Conservation (phyloP, 164 flowering plant genomes). For the Cinnamomum chago region DNA sequence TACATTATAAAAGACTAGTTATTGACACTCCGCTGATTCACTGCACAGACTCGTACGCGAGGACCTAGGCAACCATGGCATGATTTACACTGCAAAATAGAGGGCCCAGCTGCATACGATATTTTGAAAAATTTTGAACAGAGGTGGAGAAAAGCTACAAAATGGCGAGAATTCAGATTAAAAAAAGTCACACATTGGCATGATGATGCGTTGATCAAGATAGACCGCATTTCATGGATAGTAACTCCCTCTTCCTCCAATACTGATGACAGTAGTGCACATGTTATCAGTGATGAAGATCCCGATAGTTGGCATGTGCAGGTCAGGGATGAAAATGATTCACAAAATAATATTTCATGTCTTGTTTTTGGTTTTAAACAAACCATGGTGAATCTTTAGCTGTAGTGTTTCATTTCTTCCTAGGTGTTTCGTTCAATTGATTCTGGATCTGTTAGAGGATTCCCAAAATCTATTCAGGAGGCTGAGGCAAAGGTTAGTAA, state of each 20-base stretch:
- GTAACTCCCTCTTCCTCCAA: slow-evolving; percentile 34
- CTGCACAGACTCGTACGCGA: slow-evolving; percentile 28
- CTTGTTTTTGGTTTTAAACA: neutral
- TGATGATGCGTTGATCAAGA: slow-evolving; percentile 66
- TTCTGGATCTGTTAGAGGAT: slow-evolving; percentile 76
- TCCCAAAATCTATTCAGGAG: slow-evolving; percentile 54
- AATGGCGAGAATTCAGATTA: slow-evolving; percentile 52
- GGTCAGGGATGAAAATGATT: slow-evolving; percentile 23
- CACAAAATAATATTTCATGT: neutral
- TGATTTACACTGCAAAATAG: slow-evolving; percentile 74
- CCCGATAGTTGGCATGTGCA: slow-evolving; percentile 59
- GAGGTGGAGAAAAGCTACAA: slow-evolving; percentile 71
- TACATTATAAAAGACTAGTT: neutral
- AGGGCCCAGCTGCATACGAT: slow-evolving; percentile 87
- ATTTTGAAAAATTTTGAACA: slow-evolving; percentile 68
- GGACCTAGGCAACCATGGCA: slow-evolving; percentile 90
- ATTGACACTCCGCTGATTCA: slow-evolving; percentile 10
- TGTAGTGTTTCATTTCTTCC: slow-evolving; percentile 7
- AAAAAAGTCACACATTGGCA: slow-evolving; percentile 56
- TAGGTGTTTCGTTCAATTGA: slow-evolving; percentile 79
- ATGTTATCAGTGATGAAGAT: slow-evolving; percentile 31
- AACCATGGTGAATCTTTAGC: neutral
- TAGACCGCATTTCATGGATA: slow-evolving; percentile 80
- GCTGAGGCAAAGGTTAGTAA: slow-evolving; percentile 47
- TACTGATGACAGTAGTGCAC: slow-evolving; percentile 27